Base-by-base conservation (phyloP, 2,329 filamentous ascomycete genomes). In the Paecilomyces sp. region DNA sequence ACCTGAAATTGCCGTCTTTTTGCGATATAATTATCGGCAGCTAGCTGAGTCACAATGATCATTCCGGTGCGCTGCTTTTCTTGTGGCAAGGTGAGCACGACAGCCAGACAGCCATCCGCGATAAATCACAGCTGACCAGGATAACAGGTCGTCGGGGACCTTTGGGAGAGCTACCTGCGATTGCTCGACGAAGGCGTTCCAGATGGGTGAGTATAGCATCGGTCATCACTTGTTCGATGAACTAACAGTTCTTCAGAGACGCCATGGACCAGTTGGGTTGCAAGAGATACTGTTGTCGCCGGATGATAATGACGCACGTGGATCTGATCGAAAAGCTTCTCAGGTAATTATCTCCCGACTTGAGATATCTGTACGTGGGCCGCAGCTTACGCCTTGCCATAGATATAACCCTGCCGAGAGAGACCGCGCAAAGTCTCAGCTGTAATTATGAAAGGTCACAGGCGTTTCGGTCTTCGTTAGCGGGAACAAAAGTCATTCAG, bases 241-340 rank as follows among this genome's bases (percentile, higher is more conserved):
- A 57, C 58, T 68, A 55, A 50, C 50, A 47, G 31, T 31, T 36
- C 58, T 58, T 56, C 67, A 97, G 94, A 72, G 92, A 97, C 74
- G 94, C 93, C 51, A 96, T 99, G 89, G 92, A 97, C 77, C 85
- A 92, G 73, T 87, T 99, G 57, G 92, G 92, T 59, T 89, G 95
- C 72, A 93, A 91, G 78, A 87, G 94, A 68, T 99, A 99, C 82
- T 99, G 94, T 85, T 99, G 94, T 81, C 90, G 94, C 68, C 89
- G 94, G 72, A 99, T 99, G 94, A 87, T 99, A 77, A 97, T 99
- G 90, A 99, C 94, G 61, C 94, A 99, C 78, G 94, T 99, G 70
- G 94, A 99, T 76, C 83, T 99, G 63, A 97, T 99, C 69, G 94
- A 99, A 83, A 99, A 99, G 80, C 86, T 99, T 56, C 86, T 99